These are phyloP conservation scores for Trametes pubescens DNA, from an alignment of 1,284 basidiomycete species.

Conservation along the genomic window DNA sequence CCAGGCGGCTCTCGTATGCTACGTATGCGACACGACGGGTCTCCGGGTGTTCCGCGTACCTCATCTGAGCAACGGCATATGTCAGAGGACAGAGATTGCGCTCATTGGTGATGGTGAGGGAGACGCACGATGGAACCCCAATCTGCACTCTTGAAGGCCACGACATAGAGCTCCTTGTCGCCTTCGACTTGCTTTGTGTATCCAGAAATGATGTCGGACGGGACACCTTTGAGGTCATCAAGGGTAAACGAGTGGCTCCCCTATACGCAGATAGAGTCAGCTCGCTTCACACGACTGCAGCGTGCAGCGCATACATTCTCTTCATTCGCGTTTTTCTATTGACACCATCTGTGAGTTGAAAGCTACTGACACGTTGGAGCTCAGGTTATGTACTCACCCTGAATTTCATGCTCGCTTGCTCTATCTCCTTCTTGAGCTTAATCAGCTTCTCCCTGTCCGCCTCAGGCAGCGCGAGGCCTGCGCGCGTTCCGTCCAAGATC, in stretches of 20 bases:
- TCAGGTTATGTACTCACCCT: slow-evolving; percentile 60
- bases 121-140: slow-evolving; percentile 77
- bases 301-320: slow-evolving; percentile 63
- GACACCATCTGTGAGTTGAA: not conserved
- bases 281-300: not conserved
- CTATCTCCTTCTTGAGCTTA: slow-evolving; percentile 72
- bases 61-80: slow-evolving; percentile 59
- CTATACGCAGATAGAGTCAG: slow-evolving; percentile 44
- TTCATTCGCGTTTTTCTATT: slow-evolving; percentile 88
- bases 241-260: slow-evolving; percentile 68
- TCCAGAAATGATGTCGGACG: slow-evolving; percentile 78
- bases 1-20: slow-evolving; percentile 72
- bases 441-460: slow-evolving; percentile 65
- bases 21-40: slow-evolving; percentile 72
- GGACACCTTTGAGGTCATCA: slow-evolving; percentile 82
- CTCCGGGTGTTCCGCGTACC: slow-evolving; percentile 74
- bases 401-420: slow-evolving; percentile 76
- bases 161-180: slow-evolving; percentile 65
- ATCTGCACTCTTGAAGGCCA: slow-evolving; percentile 79
- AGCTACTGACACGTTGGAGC: not conserved
- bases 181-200: slow-evolving; percentile 70
- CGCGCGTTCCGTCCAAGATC: slow-evolving; percentile 77
- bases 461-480: slow-evolving; percentile 77
- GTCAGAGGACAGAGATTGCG: not conserved
- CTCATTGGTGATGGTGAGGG: not conserved